Percentiles rank a stretch among this genome's conserved stretches.
Evolutionary conservation across 1,284 basidiomycete genomes (phyloP).

Genomic region (Ceratobasidium sp.): DNA sequence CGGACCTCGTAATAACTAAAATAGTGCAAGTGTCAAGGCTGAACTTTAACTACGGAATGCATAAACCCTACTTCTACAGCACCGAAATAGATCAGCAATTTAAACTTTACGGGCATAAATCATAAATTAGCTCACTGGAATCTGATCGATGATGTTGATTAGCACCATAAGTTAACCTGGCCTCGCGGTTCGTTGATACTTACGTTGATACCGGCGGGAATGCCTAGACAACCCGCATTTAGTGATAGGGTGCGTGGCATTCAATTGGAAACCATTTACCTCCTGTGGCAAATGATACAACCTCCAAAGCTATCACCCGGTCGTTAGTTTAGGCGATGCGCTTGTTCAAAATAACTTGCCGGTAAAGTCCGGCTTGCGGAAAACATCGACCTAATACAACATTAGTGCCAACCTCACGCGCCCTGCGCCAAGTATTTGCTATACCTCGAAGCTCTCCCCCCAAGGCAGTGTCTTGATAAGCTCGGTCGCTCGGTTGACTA

Average conservation of each 20-base stretch:
- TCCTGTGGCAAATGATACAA: constrained; percentile 80
- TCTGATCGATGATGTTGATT: constrained; percentile 54
- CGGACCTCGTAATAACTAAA: constrained; percentile 73
- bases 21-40: background rate
- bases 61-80: constrained; percentile 17
- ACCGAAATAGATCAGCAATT: background rate
- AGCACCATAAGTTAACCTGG: background rate
- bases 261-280: constrained; percentile 55
- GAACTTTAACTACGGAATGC: background rate
- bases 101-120: background rate
- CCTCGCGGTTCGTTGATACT: background rate
- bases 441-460: constrained; percentile 83
- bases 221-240: constrained; percentile 57
- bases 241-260: background rate
- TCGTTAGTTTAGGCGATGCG: constrained; percentile 39
- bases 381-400: constrained; percentile 67
- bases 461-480: constrained; percentile 82
- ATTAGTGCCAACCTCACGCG: background rate
- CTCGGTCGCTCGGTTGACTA: constrained; percentile 75
- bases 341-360: constrained; percentile 51
- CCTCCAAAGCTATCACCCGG: constrained; percentile 60
- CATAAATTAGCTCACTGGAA: constrained; percentile 60
- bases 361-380: constrained; percentile 86
- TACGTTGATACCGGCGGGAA: constrained; percentile 79
- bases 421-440: constrained; percentile 47